Conservation (phyloP, 176 grass and related monocot species). For the Melocanna baccifera region DNA sequence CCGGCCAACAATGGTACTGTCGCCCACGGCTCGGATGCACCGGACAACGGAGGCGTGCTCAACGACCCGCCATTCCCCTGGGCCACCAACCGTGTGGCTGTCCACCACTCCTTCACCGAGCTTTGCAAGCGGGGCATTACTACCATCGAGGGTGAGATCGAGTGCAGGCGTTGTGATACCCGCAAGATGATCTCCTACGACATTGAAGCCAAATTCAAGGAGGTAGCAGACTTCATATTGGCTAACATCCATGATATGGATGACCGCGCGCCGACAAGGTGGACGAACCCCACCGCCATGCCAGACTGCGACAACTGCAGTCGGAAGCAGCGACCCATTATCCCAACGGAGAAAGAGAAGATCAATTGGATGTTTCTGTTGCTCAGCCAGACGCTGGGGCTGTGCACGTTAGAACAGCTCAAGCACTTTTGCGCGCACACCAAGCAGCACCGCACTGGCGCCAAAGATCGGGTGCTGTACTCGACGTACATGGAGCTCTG, state of each 20-base stretch:
- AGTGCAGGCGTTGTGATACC: conserved; percentile 35
- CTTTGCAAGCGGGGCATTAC: conserved; percentile 4
- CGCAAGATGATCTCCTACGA: neutral
- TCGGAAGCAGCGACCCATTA: conserved; percentile 9
- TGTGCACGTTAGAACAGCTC: conserved; percentile 59
- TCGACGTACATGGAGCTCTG: conserved; percentile 50
- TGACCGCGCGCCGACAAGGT: conserved; percentile 35
- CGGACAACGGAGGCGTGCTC: too few species aligned
- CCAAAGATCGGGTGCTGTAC: conserved; percentile 57
- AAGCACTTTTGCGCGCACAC: conserved; percentile 54
- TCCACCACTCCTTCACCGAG: conserved; percentile 17
- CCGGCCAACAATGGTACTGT: too few species aligned
- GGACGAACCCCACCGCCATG: neutral
- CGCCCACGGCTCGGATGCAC: rapidly evolving
- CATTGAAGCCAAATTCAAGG: conserved; percentile 21
- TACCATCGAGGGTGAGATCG: conserved; percentile 24
- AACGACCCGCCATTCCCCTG: conserved; percentile 27
- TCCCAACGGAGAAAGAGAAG: conserved; percentile 35
- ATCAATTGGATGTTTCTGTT: conserved; percentile 82
- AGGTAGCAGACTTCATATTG: conserved; percentile 21
- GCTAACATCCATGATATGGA: conserved; percentile 23
- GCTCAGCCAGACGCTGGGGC: conserved; percentile 38
- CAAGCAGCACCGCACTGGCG: conserved; percentile 45
- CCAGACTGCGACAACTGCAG: conserved; percentile 39
- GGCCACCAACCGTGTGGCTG: conserved; percentile 18